A percentile compares a stretch with the other conserved stretches of the same genome.
Conservation (phyloP, 2,329 filamentous ascomycete species). For the Xylaria sp. region DNA sequence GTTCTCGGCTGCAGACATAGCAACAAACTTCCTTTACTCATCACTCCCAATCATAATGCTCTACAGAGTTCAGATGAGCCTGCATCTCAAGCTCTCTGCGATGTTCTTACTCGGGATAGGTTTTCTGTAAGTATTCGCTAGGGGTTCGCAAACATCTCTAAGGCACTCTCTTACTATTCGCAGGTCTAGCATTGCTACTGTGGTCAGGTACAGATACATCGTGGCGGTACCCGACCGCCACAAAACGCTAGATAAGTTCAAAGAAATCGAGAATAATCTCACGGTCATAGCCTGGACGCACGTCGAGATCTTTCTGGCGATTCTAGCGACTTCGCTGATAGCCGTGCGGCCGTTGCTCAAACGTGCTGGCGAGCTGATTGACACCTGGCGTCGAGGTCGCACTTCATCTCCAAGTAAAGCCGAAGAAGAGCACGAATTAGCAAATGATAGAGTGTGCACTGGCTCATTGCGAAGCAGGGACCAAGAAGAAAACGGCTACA, state of each 20-base stretch:
- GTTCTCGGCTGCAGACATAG: neutral
- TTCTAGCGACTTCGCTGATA: neutral
- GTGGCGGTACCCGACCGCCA: neutral
- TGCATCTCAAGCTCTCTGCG: neutral
- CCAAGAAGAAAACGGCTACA: neutral
- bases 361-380: neutral
- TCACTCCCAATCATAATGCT: constrained; percentile 18
- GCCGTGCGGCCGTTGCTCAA: neutral
- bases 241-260: neutral
- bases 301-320: neutral
- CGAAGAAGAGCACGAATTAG: neutral
- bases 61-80: neutral
- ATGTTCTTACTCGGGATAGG: neutral
- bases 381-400: neutral
- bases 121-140: neutral
- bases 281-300: neutral
- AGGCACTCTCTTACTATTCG: neutral
- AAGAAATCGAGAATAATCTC: neutral
- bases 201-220: neutral
- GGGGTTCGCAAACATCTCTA: neutral
- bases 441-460: neutral
- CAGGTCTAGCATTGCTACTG: constrained; percentile 1
- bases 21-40: neutral
- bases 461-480: neutral
- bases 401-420: neutral